Percentiles rank a stretch among this genome's conserved stretches.
Conservation (phyloP, 441 rosid species). For the Arabidopsis hybrid region DNA sequence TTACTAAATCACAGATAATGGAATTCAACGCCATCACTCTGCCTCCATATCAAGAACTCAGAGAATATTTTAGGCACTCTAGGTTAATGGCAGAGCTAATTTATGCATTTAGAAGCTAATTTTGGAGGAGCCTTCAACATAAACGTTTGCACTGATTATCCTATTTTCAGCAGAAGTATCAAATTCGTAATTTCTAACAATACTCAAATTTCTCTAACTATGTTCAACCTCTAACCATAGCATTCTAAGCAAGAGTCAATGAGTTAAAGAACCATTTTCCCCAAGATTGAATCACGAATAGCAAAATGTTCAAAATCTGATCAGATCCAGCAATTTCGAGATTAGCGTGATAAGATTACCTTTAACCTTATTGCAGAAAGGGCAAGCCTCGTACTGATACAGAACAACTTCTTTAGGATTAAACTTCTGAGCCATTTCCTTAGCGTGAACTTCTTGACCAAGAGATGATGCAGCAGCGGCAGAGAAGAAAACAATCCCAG, state of each 20-base stretch:
- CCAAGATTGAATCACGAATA: not conserved
- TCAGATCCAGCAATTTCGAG: conserved; percentile 26
- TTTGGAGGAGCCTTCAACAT: not conserved
- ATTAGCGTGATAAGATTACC: conserved; percentile 46
- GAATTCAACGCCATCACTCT: too few species aligned
- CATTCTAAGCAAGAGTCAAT: not conserved
- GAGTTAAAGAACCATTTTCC: not conserved
- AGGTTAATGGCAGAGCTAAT: too few species aligned
- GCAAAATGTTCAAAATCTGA: not conserved
- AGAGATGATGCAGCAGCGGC: conserved; percentile 63
- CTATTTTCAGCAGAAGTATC: not conserved
- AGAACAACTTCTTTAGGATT: conserved; percentile 72
- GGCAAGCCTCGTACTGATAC: conserved; percentile 97
- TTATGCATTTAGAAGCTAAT: not conserved
- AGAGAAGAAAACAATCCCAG: conserved; percentile 56
- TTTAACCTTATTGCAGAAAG: conserved; percentile 96
- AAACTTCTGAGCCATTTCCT: conserved; percentile 61
- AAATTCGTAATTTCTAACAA: not conserved
- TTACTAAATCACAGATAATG: not conserved
- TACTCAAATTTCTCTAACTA: too few species aligned
- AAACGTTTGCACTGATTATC: not conserved
- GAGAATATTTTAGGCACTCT: too few species aligned
- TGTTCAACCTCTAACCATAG: not conserved
- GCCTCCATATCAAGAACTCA: too few species aligned
- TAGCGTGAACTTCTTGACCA: conserved; percentile 62